Base-by-base conservation (phyloP, 2,329 filamentous ascomycete species). In the Aspergillus sp. region DNA sequence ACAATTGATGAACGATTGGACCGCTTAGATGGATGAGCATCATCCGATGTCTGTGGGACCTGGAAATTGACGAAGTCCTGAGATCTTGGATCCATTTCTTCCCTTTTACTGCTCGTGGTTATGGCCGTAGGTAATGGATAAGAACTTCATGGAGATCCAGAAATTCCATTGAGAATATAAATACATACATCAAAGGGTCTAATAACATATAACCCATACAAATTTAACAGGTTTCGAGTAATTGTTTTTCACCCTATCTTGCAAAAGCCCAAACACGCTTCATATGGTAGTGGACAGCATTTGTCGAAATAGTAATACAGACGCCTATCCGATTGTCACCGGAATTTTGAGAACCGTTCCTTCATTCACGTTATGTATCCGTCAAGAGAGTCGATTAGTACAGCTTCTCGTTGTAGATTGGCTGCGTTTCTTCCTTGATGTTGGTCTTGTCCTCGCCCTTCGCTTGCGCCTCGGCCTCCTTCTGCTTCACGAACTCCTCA, bases 401-500 rank as follows among this genome's bases (percentile, higher is more conserved):
- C 27, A 60, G 58, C 48, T 64, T 63, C 33, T 55, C 51, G 38
- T 61, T 63, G 51, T 56, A 60, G 39, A 47, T 52, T 23, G 65
- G 65, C 52, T 61, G 66, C 44, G 65, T 67, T 44, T 54, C 22
- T n/a, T 58, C 47, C 49, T 59, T 60, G 51, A 68, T 65, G 47
- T 67, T 63, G 47, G 62, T 58, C 41, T 60, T 52, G 35, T 62
- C 63, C 44, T 64, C 56, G 19, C 64, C 69, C 55, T 71, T 66
- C 41, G 70, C 63, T 49, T 68, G 53, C 35, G 68, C 57, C 49
- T 68, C 60, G 46, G 62, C 59, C 50, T 67, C 56, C 47, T 75
- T 72, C 44, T 69, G 67, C 56, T 73, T 70, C 42, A 71, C 57
- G 57, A 71, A 74, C 42, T 70, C 68, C 25, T 68, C 69, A 47